Base-by-base conservation (phyloP, 2,329 filamentous ascomycete species). In the Colletotrichum filicis region DNA sequence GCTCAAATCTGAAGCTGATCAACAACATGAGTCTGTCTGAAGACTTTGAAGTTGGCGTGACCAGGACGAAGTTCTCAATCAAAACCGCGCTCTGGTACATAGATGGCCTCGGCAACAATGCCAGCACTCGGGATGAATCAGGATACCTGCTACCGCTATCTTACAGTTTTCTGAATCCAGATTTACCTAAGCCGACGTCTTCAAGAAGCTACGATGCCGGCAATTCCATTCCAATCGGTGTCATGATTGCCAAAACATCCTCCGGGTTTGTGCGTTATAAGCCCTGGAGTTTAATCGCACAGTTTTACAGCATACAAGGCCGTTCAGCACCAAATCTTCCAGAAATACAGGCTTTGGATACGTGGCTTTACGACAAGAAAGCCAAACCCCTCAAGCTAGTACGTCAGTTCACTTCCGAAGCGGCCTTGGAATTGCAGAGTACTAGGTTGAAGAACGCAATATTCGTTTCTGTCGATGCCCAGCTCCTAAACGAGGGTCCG, bases 401-500 rank as follows among this genome's bases (percentile, higher is more conserved):
- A 11, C 19, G 42, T 5, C 19, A 49, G 0, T 49, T 49, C 4
- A 49, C 19, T 49, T 49, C 16, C 19, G 42, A 49, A n/a, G 42
- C 42, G 8, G 42, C 42, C 2, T 37, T 37, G 35, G 14, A 37
- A 6, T 1, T 46, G 42, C 42, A 46, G 7, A n/a, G 3, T n/a
- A 8, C 19, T 1, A 49, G 7, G 4, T 42, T 42, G 1, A 42
- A 19, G 37, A 42, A 42, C 3, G 14, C 37, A 19, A 7, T 42
- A 19, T 42, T 42, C 3, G 14, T 42, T 19, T 42, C 37, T 16
- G 14, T 37, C 14, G 35, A 37, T 14, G 6, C 1, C 35, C 12
- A 11, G 12, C 35, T 11, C 12, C 0, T 37, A 0, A 4, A 11
- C 1, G 12, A 11, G 0, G 3, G 5, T 37, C 35, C 35, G 16